phyloP scores from a whole-genome alignment of 805 yeast genomes.

The Nakazawaea anatomiae region DNA sequence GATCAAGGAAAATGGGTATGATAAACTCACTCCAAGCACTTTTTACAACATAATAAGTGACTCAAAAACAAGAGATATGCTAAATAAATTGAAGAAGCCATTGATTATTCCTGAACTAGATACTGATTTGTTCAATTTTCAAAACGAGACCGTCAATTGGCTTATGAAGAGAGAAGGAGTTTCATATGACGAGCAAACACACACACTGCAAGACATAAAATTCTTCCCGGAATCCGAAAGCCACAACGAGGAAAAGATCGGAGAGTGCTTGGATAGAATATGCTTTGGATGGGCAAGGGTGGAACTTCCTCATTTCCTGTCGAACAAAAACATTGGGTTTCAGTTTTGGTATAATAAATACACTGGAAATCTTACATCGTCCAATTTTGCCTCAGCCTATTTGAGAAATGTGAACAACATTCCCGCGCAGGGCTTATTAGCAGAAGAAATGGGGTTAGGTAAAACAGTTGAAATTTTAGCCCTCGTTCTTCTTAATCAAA shows the following conservation, averaged over 20 bases:
- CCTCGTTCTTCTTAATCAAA: constrained; percentile 52
- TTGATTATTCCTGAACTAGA: constrained; percentile 36
- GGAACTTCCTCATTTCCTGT: not conserved
- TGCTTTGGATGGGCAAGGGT: constrained; percentile 50
- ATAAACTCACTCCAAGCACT: constrained; percentile 23
- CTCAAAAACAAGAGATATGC: constrained; percentile 20
- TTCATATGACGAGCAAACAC: constrained; percentile 22
- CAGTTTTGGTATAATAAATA: constrained; percentile 42
- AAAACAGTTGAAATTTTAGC: constrained; percentile 85
- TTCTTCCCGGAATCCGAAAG: constrained; percentile 13
- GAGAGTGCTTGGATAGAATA: constrained; percentile 30
- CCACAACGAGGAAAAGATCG: constrained; percentile 20
- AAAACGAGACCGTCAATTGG: constrained; percentile 52
- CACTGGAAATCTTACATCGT: constrained; percentile 40
- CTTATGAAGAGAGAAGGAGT: constrained; percentile 45
- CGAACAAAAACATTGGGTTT: not conserved
- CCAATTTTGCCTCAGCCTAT: constrained; percentile 23
- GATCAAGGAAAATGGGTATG: not conserved
- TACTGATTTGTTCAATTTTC: constrained; percentile 42
- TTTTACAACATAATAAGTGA: constrained; percentile 48
- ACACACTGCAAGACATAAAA: constrained; percentile 18
- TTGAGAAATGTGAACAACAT: constrained; percentile 12
- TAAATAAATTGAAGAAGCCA: constrained; percentile 5
- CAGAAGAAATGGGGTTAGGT: constrained; percentile 98
- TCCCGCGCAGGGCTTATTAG: constrained; percentile 58